phyloP scores from a whole-genome alignment of 2,329 filamentous ascomycete genomes.

The Domatiomyces catenatus region DNA sequence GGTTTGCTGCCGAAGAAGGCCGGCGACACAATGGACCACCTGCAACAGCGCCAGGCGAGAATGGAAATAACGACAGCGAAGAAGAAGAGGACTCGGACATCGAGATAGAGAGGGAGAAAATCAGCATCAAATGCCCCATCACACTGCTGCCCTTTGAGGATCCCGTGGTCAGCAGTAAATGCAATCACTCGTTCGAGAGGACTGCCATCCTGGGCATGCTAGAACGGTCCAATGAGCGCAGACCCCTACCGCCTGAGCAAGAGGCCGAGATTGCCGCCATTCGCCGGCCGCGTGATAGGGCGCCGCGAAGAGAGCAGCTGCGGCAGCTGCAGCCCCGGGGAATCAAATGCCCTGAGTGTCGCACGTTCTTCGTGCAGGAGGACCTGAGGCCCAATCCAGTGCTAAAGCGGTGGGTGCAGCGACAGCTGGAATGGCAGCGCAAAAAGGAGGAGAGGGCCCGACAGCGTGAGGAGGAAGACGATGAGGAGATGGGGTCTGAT shows the following conservation, averaged over 20 bases:
- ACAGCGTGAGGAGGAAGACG: constrained; percentile 16
- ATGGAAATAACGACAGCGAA: constrained; percentile 1
- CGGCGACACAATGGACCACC: not conserved
- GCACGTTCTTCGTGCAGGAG: constrained; percentile 21
- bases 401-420: constrained; percentile 25
- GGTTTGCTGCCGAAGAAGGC: constrained; percentile 42
- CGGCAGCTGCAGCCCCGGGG: constrained; percentile 2
- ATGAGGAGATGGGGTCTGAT: constrained; percentile 12
- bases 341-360: constrained; percentile 30
- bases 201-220: constrained; percentile 33
- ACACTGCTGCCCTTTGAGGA: constrained; percentile 31
- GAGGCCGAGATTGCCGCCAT: constrained; percentile 6
- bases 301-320: constrained; percentile 2
- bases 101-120: constrained; percentile 30
- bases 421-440: constrained; percentile 18
- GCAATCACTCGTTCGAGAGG: constrained; percentile 36
- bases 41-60: constrained; percentile 1
- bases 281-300: not conserved
- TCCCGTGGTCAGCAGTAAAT: constrained; percentile 34
- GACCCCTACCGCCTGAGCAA: constrained; percentile 16
- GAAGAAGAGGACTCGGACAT: constrained; percentile 28
- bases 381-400: constrained; percentile 28
- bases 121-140: constrained; percentile 33
- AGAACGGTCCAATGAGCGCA: constrained; percentile 18
- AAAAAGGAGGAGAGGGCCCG: constrained; percentile 14